Percentiles rank a stretch among this genome's conserved stretches.
Conservation (phyloP, 78 protist genomes). For the Emiliania huxleyi region DNA sequence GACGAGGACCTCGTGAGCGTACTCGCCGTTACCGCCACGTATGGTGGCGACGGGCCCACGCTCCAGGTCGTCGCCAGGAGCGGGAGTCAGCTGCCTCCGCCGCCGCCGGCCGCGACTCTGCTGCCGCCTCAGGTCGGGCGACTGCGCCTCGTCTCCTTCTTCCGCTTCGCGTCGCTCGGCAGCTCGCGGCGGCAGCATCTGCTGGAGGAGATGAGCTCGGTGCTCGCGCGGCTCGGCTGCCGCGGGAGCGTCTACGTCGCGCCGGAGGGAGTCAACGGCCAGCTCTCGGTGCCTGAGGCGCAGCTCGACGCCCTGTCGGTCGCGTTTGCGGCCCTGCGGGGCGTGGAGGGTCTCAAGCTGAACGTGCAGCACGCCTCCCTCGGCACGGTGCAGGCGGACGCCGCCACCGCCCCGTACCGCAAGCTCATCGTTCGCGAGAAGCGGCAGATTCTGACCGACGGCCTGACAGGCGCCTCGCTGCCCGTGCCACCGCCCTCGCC, state of each 20-base stretch:
- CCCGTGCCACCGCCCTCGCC: too few relatives aligned
- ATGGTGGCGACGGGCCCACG: not conserved
- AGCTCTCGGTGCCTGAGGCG: not conserved
- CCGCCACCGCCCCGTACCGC: not conserved
- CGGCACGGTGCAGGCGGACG: not conserved
- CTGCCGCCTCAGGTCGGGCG: not conserved
- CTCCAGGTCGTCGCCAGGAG: not conserved
- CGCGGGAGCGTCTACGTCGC: conserved; percentile 1
- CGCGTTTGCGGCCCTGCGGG: not conserved
- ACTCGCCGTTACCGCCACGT: not conserved
- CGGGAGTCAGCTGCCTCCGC: not conserved
- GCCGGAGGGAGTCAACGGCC: conserved; percentile 6
- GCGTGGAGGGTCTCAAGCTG: not conserved
- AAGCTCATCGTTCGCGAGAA: not conserved
- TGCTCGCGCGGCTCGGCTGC: not conserved
- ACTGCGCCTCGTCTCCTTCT: too few relatives aligned
- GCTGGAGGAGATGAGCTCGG: not conserved
- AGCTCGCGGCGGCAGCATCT: not conserved
- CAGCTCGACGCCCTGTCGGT: not conserved
- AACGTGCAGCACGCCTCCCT: too few relatives aligned
- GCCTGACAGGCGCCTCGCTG: too few relatives aligned
- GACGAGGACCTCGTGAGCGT: not conserved
- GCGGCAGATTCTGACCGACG: not conserved
- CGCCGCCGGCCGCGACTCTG: not conserved
- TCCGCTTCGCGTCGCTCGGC: too few relatives aligned